Conservation (phyloP, 2,329 filamentous ascomycete genomes). For the Aspergillus hiratsukae region DNA sequence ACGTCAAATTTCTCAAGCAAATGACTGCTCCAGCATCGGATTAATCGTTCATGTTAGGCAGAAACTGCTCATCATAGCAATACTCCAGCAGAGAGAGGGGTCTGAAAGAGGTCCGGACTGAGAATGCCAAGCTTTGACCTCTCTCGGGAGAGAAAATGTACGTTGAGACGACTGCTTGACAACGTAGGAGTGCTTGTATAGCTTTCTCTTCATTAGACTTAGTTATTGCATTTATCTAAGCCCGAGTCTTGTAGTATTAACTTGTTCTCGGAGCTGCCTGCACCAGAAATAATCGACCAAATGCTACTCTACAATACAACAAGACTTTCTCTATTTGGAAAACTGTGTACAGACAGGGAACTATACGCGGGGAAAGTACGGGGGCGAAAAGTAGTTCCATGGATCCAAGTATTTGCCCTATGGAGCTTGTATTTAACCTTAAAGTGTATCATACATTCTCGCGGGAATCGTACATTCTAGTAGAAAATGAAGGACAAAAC, state of each 20-base stretch:
- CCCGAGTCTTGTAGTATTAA: neutral
- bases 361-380: neutral
- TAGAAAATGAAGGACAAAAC: neutral
- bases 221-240: neutral
- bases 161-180: neutral
- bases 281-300: neutral
- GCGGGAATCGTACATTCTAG: neutral
- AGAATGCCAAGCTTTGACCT: neutral
- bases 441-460: neutral
- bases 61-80: neutral
- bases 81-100: neutral
- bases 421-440: neutral
- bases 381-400: neutral
- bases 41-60: neutral
- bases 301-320: neutral
- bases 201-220: neutral
- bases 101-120: neutral
- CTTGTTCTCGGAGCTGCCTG: neutral
- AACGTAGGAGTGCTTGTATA: neutral
- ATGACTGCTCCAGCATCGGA: neutral
- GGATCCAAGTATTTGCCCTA: neutral
- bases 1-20: neutral
- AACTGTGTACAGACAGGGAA: neutral
- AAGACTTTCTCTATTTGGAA: neutral
- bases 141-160: too few relatives aligned